Evolutionary conservation across 1,284 basidiomycete genomes (phyloP), one percentile per base, ranked within the genome.

Genomic region (Takashimella koratensis): DNA sequence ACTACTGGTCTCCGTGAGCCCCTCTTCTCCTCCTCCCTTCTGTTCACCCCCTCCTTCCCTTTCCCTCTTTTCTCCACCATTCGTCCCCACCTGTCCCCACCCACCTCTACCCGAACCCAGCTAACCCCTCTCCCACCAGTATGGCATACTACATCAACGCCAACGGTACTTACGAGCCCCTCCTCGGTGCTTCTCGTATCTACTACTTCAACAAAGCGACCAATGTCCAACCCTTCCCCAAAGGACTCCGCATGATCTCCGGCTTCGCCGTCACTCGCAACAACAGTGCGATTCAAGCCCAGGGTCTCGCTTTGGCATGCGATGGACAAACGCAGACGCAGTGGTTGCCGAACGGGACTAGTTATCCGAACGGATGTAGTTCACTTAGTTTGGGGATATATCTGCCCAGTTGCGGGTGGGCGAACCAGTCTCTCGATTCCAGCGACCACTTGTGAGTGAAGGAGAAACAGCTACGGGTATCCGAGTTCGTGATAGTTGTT

Each of bases 1-100:
- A 71, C 57, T 74, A 73, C 54, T 73, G 73, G 69, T 50, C 64
- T n/a, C 67, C 68, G 64, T 66, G 45, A 54, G 67, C 63, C 30
- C 30, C 30, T 8, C 8, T 16, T 36, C 16, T 36, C 16, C 30
- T 36, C 16, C 16, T 36, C 30, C 30, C 30, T 16, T 36, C 30
- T 16, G 16, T 8, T 16, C 16, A 36, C 30, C 30, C 8, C 30
- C 30, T 36, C 30, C 30, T 16, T 36, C 30, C 30, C 8, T 16
- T 16, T 36, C 30, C 30, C 30, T 36, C 30, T 36, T 36, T n/a
- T n/a, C n/a, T n/a, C n/a, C n/a, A n/a, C n/a, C n/a, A n/a, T n/a
- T n/a, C n/a, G n/a, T n/a, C n/a, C n/a, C n/a, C n/a, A n/a, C n/a
- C 30, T 36, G 30, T 36, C 30, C 30, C 30, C 16, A 8, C 16